Conservation (phyloP, 2,329 filamentous ascomycete species). For the Beauveria sp. region DNA sequence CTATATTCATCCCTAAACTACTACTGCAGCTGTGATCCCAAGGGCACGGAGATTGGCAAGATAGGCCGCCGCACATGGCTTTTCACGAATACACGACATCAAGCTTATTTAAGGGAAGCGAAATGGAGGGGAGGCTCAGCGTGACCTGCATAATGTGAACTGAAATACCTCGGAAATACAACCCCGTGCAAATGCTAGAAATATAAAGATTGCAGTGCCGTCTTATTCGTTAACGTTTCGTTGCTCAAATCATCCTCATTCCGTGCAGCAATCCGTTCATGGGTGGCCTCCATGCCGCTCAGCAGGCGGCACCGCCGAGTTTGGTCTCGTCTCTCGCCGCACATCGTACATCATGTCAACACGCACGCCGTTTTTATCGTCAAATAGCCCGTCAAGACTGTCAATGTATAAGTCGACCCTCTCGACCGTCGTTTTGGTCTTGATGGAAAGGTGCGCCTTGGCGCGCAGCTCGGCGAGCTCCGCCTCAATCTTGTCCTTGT, state of each 20-base stretch:
- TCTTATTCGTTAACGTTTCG: not conserved
- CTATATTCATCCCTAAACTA: too few species aligned
- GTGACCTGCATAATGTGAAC: too few species aligned
- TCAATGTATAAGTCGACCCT: conserved; percentile 2
- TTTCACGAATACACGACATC: not conserved
- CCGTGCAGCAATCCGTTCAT: not conserved
- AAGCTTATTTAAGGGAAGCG: not conserved
- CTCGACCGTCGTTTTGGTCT: conserved; percentile 15
- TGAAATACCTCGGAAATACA: not conserved
- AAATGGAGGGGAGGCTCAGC: too few species aligned
- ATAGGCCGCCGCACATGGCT: not conserved
- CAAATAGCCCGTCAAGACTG: conserved; percentile 12
- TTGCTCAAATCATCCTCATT: not conserved
- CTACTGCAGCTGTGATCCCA: too few species aligned
- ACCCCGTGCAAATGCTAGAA: not conserved
- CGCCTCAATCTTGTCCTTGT: conserved; percentile 3
- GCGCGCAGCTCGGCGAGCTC: conserved; percentile 11
- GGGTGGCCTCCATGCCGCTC: not conserved
- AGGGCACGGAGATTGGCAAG: not conserved
- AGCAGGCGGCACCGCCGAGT: conserved; percentile 6
- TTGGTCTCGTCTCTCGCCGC: conserved; percentile 11
- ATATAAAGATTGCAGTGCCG: not conserved
- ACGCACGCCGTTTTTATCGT: conserved; percentile 12
- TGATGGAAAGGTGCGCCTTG: conserved; percentile 12
- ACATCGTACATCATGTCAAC: conserved; percentile 16